These are phyloP conservation scores for Aurifilum marmelostoma DNA, from an alignment of 2,329 filamentous ascomycete genomes.

Conservation along the genomic window DNA sequence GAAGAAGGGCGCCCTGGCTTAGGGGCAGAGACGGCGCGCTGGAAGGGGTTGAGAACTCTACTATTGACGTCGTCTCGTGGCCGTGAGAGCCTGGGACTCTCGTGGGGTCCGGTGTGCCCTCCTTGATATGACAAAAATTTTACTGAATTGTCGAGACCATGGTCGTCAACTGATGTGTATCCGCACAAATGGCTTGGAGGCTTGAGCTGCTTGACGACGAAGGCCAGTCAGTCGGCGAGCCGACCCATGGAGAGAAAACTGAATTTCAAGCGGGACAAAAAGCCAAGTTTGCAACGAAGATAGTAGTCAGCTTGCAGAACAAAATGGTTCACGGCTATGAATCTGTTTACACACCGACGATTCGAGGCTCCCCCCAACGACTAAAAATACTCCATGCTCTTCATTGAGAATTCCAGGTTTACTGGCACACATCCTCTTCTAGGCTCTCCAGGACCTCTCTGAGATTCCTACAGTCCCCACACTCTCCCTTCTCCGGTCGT, in stretches of 20 bases:
- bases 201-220: background rate
- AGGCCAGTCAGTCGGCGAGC: background rate
- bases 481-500: constrained; percentile 40
- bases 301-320: background rate
- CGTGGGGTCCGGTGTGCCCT: background rate
- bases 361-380: background rate
- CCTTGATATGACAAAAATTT: background rate
- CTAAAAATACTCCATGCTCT: background rate
- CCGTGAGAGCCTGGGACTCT: background rate
- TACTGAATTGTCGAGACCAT: background rate
- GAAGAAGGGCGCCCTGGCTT: constrained; percentile 37
- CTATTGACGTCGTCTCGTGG: background rate
- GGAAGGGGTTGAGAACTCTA: no score
- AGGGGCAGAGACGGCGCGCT: no score
- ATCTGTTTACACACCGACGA: background rate
- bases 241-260: background rate
- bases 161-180: background rate
- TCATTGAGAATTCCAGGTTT: background rate
- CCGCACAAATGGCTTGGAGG: background rate
- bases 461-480: constrained; percentile 36
- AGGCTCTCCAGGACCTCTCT: constrained; percentile 38
- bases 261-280: background rate
- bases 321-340: background rate
- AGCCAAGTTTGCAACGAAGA: background rate
- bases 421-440: constrained; percentile 34